These are phyloP conservation scores for Trichocladium uniseriatum DNA, from an alignment of 495 filamentous ascomycete species.

Conservation along the genomic window DNA sequence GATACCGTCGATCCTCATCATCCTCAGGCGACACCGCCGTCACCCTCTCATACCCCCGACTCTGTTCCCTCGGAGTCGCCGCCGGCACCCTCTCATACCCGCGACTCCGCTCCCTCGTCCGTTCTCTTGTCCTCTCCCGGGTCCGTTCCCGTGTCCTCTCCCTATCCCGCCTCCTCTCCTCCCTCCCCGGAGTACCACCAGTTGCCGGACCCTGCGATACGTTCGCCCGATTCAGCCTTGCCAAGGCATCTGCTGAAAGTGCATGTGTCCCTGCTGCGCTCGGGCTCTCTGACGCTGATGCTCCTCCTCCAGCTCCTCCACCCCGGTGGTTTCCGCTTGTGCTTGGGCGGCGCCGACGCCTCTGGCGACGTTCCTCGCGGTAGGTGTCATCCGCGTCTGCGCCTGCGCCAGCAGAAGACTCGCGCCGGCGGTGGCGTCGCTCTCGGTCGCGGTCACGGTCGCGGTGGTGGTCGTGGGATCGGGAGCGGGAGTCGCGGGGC, in stretches of 20 bases:
- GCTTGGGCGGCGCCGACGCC: not conserved
- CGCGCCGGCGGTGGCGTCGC: slow-evolving; percentile 1
- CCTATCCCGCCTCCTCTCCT: slow-evolving; percentile 3
- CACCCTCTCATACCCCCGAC: slow-evolving; percentile 10
- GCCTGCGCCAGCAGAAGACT: not conserved
- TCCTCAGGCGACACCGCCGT: not conserved
- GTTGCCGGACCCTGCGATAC: slow-evolving; percentile 11
- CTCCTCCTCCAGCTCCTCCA: not conserved
- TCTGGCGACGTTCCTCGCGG: slow-evolving; percentile 1
- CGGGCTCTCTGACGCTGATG: slow-evolving; percentile 12
- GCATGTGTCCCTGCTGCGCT: slow-evolving; percentile 19
- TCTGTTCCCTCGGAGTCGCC: slow-evolving; percentile 8
- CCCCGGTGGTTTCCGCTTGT: not conserved
- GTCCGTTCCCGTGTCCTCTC: slow-evolving; percentile 22
- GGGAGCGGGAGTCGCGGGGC: slow-evolving; percentile 11
- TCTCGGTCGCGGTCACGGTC: not conserved
- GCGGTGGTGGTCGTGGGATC: not conserved
- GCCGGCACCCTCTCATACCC: not conserved
- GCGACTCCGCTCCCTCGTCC: slow-evolving; percentile 26
- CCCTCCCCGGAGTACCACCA: not conserved
- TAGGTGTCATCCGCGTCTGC: not conserved
- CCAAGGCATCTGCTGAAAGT: slow-evolving; percentile 50
- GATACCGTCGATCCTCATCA: not conserved
- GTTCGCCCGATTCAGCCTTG: slow-evolving; percentile 52
- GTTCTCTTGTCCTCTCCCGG: slow-evolving; percentile 23